Percentiles rank a stretch among this genome's conserved stretches.
phyloP scores from a whole-genome alignment of 306 rosid genomes.

The Cicer judaicum region DNA sequence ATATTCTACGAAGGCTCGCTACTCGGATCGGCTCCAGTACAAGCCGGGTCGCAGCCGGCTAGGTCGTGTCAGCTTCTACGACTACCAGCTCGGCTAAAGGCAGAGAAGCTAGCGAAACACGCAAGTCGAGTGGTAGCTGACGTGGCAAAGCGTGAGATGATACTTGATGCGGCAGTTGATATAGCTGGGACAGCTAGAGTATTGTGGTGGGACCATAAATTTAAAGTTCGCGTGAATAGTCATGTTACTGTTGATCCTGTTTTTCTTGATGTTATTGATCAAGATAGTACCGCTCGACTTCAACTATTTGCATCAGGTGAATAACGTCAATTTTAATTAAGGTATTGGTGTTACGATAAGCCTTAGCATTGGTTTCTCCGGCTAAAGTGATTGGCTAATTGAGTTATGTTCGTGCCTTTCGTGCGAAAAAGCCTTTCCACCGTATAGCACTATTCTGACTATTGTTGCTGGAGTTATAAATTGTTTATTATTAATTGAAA shows the following conservation, averaged over 20 bases:
- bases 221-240: slow-evolving; percentile 78
- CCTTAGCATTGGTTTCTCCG: no score
- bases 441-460: no score
- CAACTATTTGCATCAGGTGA: slow-evolving; percentile 43
- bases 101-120: slow-evolving; percentile 68
- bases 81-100: slow-evolving; percentile 75
- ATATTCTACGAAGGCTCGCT: slow-evolving; percentile 80
- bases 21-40: slow-evolving; percentile 79
- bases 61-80: slow-evolving; percentile 74
- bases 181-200: slow-evolving; percentile 76
- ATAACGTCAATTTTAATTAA: not conserved
- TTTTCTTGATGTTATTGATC: slow-evolving; percentile 79
- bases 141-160: slow-evolving; percentile 73
- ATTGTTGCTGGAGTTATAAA: no score
- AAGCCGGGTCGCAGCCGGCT: slow-evolving; percentile 77
- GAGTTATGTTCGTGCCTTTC: no score
- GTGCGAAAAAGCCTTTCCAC: no score
- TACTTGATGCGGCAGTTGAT: slow-evolving; percentile 70
- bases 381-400: no score
- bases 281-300: slow-evolving; percentile 63
- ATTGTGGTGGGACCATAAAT: slow-evolving; percentile 78
- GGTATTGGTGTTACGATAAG: no score
- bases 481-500: no score
- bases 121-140: slow-evolving; percentile 61
- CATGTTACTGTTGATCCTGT: slow-evolving; percentile 83